Base-by-base conservation (phyloP, 805 yeast genomes). In the Suhomyces sp. region DNA sequence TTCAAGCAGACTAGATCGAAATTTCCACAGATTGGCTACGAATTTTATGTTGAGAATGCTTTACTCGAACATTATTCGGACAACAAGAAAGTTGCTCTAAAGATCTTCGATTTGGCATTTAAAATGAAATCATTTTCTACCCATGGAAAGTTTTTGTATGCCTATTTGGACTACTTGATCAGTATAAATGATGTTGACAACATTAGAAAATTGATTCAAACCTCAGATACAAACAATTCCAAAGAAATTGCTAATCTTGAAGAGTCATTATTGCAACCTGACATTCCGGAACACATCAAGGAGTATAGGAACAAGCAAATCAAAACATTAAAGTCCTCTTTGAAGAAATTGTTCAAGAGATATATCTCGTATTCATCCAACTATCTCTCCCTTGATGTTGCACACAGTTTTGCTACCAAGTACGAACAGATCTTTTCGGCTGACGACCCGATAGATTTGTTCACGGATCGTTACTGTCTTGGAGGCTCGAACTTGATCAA, bases 131-230 rank as follows among this genome's bases (percentile, higher is more conserved):
- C 71, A 44, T 81, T 74, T 35, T 68, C 76, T 12, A 79, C 69
- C 13, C 73, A 83, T 55, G 86, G 86, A 4, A 80, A 77, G 21
- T 92, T 84, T 63, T 76, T 90, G 31, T 74, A 78, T 54, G 79
- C 80, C 46, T 93, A 93, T 65, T 72, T 93, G 58, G 81, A 85
- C 54, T 92, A 87, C 62, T 72, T 94, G 56, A 79, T 90, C 19
- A 71, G 78, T 53, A 75, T 80, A 24, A 86, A 86, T 62, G 87
- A 85, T 60, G 92, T 70, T 71, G 87, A 61, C 78, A 82, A 87
- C 60, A 87, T 91, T 15, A 85, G 93, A 59, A 88, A 90, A 7
- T 76, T 90, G 35, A 86, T 93, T 64, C 98, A 94, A 66, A 79
- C 87, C 3, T 83, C 91, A 0, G 75, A 87, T 8, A 81, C 85